Base-by-base conservation (phyloP, 1,139 yeast species). In the Maudiozyma humilis region DNA sequence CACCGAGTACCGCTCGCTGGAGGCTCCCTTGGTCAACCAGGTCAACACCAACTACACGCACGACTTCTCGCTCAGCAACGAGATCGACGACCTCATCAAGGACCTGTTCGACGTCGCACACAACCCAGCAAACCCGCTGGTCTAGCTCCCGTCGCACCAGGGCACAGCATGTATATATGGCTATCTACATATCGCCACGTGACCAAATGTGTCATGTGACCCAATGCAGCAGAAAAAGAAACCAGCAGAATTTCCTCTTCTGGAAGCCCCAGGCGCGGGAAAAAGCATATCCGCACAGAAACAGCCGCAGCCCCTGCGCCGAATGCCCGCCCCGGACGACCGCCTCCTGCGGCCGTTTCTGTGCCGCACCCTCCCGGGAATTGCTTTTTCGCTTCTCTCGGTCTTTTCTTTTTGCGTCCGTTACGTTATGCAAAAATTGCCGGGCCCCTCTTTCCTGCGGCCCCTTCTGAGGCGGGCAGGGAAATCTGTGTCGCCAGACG, bases 41-140 rank as follows among this genome's bases (percentile, higher is more conserved):
- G 54, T 52, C 18, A 59, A 54, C 29, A 50, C 54, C 37, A 51
- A 43, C 25, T 55, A 60, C 46, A 55, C 53, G 1, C 61, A 61
- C 42, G 66, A 63, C 43, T 61, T 63, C 40, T 57, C 66, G 3
- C 49, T 63, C 30, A 57, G 62, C 41, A 59, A 62, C 40, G 66
- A 63, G 45, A 62, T 63, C 36, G 66, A 63, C 37, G 65, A 59
- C 33, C 47, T 62, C 34, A 63, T 63, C 41, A 59, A 56, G 36
- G 62, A 61, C 29, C 47, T 59, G 31, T 62, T 62, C 36, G 61
- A 61, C 29, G 50, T 51, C 8, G 53, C 43, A 14, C 44, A 45
- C 30, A 44, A 40, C 20, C 48, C 51, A 16, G 41, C 40, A 13
- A 46, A 41, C 29, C 48, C 50, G n/a, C 35, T 47, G 8, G 38